phyloP scores from a whole-genome alignment of 164 flowering plant genomes.

The Macadamia integrifolia region DNA sequence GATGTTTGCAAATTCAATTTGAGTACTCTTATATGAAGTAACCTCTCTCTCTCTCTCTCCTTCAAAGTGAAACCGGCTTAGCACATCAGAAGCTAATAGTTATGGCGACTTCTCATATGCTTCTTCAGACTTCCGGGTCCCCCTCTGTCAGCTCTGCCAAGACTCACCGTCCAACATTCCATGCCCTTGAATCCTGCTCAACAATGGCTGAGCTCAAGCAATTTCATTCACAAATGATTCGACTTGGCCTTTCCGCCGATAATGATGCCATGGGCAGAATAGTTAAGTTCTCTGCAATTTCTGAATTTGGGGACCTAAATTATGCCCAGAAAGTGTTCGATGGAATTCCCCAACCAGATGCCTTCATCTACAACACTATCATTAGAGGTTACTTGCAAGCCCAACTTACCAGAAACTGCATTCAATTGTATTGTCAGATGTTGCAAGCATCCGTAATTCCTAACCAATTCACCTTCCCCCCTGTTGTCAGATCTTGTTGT shows the following conservation, averaged over 20 bases:
- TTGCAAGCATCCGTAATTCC: background rate
- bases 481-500: background rate
- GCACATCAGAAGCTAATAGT: background rate
- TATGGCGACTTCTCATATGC: background rate
- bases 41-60: too few relatives aligned
- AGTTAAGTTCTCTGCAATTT: background rate
- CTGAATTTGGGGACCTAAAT: background rate
- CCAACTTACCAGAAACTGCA: background rate
- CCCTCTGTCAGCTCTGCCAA: background rate
- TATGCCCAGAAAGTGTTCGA: background rate
- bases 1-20: too few relatives aligned
- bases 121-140: background rate
- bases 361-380: background rate
- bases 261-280: conserved; percentile 2
- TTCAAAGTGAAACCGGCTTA: too few relatives aligned
- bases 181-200: background rate
- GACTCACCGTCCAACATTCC: background rate
- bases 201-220: conserved; percentile 1
- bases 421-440: background rate
- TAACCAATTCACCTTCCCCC: background rate
- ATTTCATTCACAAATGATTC: background rate
- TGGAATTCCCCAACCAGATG: background rate
- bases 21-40: too few relatives aligned
- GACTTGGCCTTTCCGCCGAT: background rate
- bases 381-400: background rate